A percentile compares a stretch with the other conserved stretches of the same genome.
phyloP scores from a whole-genome alignment of 805 yeast species.

The Cephaloascus fragrans region DNA sequence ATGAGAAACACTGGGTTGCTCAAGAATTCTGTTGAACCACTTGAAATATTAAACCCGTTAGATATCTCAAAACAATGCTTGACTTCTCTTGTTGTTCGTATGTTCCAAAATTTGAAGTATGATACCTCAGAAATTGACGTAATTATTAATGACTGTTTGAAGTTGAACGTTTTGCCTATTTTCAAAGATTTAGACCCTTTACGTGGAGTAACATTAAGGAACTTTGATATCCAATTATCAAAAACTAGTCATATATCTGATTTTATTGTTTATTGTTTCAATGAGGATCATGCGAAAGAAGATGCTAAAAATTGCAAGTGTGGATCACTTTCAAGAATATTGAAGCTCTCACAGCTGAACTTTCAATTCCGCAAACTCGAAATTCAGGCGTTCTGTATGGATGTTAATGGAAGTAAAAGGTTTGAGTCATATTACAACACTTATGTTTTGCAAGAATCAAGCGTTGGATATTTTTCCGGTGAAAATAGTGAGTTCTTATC shows the following conservation, averaged over 20 bases:
- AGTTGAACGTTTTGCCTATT: slow-evolving; percentile 34
- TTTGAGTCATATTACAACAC: slow-evolving; percentile 13
- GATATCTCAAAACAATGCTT: slow-evolving; percentile 30
- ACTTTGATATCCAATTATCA: slow-evolving; percentile 80
- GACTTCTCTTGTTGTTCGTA: slow-evolving; percentile 4
- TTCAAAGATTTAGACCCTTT: slow-evolving; percentile 59
- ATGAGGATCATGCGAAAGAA: slow-evolving; percentile 21
- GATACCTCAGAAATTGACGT: slow-evolving; percentile 16
- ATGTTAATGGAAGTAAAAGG: slow-evolving; percentile 1
- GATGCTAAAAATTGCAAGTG: slow-evolving; percentile 20
- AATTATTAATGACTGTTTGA: slow-evolving; percentile 32
- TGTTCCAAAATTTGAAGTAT: slow-evolving; percentile 7
- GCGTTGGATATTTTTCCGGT: slow-evolving; percentile 1
- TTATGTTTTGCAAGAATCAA: slow-evolving; percentile 11
- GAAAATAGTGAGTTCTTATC: not conserved
- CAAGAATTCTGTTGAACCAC: slow-evolving; percentile 43
- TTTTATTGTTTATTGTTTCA: slow-evolving; percentile 64
- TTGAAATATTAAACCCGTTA: slow-evolving; percentile 44
- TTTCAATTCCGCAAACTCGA: slow-evolving; percentile 6
- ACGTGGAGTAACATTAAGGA: slow-evolving; percentile 67
- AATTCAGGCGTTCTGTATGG: not conserved
- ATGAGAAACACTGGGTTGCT: slow-evolving; percentile 28
- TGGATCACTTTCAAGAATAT: slow-evolving; percentile 24
- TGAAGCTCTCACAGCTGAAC: slow-evolving; percentile 32
- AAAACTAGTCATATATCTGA: slow-evolving; percentile 69